These are phyloP conservation scores for Suillus americanus DNA, from an alignment of 768 basidiomycete genomes.

Conservation along the genomic window DNA sequence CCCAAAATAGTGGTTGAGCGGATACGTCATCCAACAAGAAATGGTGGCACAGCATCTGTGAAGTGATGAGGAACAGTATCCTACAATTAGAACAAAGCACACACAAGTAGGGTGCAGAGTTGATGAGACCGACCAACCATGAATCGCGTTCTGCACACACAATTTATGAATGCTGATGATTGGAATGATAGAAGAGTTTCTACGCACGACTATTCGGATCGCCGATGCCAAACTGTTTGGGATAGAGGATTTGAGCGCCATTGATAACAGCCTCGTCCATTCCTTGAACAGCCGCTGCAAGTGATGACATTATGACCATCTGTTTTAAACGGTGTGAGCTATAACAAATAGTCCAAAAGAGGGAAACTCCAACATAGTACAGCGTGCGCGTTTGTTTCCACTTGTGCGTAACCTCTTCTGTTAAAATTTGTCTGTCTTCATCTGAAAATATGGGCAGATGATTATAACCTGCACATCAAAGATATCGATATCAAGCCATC, in stretches of 20 bases:
- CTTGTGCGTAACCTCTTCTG: slow-evolving; percentile 43
- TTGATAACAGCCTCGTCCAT: slow-evolving; percentile 43
- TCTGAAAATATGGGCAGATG: slow-evolving; percentile 40
- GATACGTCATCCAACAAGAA: slow-evolving; percentile 68
- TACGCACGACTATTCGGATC: slow-evolving; percentile 20
- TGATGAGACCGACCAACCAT: slow-evolving; percentile 79
- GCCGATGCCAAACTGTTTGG: slow-evolving; percentile 54
- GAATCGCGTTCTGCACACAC: slow-evolving; percentile 42
- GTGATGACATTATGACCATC: slow-evolving; percentile 57
- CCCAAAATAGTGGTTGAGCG: slow-evolving; percentile 63
- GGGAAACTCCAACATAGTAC: slow-evolving; percentile 35
- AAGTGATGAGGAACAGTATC: neutral
- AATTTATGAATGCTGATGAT: slow-evolving; percentile 14
- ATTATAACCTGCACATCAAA: slow-evolving; percentile 39
- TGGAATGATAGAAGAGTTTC: neutral
- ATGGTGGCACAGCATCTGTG: slow-evolving; percentile 52
- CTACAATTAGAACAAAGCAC: slow-evolving; percentile 24
- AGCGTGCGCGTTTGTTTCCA: slow-evolving; percentile 50
- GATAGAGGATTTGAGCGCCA: slow-evolving; percentile 46
- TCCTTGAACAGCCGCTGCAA: slow-evolving; percentile 80
- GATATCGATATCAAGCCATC: slow-evolving; percentile 9
- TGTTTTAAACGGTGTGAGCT: slow-evolving; percentile 37
- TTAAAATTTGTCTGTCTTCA: slow-evolving; percentile 42
- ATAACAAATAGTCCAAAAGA: neutral
- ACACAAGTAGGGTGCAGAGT: slow-evolving; percentile 59